Conservation (phyloP, 2,329 filamentous ascomycete species). For the Fusarium incarnatum region DNA sequence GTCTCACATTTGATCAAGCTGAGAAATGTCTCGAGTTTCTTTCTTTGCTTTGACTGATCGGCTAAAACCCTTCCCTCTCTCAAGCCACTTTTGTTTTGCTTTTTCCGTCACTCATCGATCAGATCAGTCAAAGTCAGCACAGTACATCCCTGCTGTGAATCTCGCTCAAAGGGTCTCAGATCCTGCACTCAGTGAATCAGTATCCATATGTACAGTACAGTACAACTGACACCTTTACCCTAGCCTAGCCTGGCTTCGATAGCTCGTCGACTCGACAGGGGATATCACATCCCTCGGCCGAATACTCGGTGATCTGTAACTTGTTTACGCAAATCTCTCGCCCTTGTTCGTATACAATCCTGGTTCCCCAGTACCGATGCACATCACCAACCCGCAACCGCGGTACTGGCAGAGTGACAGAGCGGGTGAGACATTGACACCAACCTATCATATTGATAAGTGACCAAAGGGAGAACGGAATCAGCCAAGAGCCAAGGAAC, state of each 20-base stretch:
- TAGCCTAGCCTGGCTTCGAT: slow-evolving; percentile 6
- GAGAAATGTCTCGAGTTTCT: slow-evolving; percentile 30
- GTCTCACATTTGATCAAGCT: slow-evolving; percentile 21
- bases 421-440: slow-evolving; percentile 28
- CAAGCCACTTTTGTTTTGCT: slow-evolving; percentile 17
- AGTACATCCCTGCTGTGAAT: slow-evolving; percentile 31
- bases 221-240: slow-evolving; percentile 20
- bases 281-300: slow-evolving; percentile 10
- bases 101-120: slow-evolving; percentile 12
- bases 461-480: slow-evolving; percentile 20
- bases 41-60: slow-evolving; percentile 15
- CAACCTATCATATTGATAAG: slow-evolving; percentile 24
- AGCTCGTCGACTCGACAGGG: slow-evolving; percentile 15
- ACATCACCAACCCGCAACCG: slow-evolving; percentile 25
- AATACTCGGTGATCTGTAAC: slow-evolving; percentile 16
- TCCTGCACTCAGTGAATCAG: slow-evolving; percentile 41
- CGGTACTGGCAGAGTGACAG: slow-evolving; percentile 39
- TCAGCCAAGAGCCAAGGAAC: slow-evolving; percentile 2
- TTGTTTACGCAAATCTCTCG: slow-evolving; percentile 23
- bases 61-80: slow-evolving; percentile 3
- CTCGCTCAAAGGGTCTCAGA: slow-evolving; percentile 33
- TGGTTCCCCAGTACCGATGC: neutral
- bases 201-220: neutral
- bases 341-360: slow-evolving; percentile 21
- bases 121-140: neutral